Base-by-base conservation (phyloP, 2,329 filamentous ascomycete species). In the Cordyceps sp. region DNA sequence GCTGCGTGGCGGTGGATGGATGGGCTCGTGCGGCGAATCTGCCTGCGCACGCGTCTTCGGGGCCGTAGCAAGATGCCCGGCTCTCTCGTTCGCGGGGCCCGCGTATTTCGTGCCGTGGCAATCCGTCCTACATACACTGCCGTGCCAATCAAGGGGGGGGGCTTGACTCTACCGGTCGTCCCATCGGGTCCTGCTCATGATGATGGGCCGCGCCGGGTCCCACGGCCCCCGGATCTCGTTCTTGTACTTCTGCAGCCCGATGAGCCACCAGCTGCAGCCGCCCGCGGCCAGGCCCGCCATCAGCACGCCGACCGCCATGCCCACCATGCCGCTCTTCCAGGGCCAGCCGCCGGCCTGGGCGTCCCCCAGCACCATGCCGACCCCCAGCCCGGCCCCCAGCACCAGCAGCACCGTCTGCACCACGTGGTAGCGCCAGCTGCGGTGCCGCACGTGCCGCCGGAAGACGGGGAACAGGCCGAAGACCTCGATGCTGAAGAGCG, bases 391-490 rank as follows among this genome's bases (percentile, higher is more conserved):
- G 0, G 90, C 85, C 20, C 77, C 74, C 21, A 86, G 62, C 2
- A 94, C 79, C 16, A 96, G 66, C 12, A 76, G 55, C 7, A 78
- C 61, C 0, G 88, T 93, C 16, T 94, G 64, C 1, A 70, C 47
- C 4, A 90, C 64, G 52, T 98, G 86, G 17, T 85, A 83, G 2
- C 62, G 68, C 76, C 82, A 90, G 36, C 77, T 85, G 24, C 80
- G 70, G 49, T 88, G 78, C 13, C 82, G 72, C 9, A 93, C 70
- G 47, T 93, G 83, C 6, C 86, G 71, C n/a, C 90, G 66, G 48
- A 96, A 96, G 5, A 98, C 86, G n/a, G 90, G 90, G 43, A 96
- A 96, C 7, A 98, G 66, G 0, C 88, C 90, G 53, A 96, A 98
- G 2, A 98, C 84, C 52, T 98, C 84, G 44, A 98, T 96, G 38